Evolutionary conservation across 352 stramenopile species (phyloP), one percentile per base, ranked within the genome.

Genomic region (Achlya hypogyna): DNA sequence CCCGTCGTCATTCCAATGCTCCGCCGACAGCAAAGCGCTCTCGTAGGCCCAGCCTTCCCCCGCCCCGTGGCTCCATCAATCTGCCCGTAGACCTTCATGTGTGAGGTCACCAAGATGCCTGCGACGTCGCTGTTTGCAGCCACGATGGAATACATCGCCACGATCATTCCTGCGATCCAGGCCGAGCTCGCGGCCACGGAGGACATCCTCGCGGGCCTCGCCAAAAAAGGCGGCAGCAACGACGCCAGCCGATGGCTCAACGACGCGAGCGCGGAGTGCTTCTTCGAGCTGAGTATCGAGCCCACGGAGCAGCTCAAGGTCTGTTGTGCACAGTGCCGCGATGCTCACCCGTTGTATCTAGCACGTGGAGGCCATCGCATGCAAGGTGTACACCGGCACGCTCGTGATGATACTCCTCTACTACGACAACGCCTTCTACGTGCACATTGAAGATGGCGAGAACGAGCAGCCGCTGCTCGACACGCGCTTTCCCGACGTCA

Each of bases 1-100:
- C 91, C 93, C 4, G 84, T 96, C 71, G 91, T 98, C 42, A 98
- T 98, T 43, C 92, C 92, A 52, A 95, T 96, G 74, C 75, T 98
- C 25, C 79, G 91, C 53, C 80, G 95, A 45, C 92, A 98, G 72
- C 93, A 98, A 49, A 95, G 76, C 53, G 87, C 91, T 22, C 69
- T 98, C 40, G 78, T 96, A 75, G 42, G 47, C 59, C n/a, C 42
- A 5, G n/a, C 3, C 45, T 51, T 8, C 29, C 23, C 2, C 42
- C 32, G 5, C 10, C 63, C 59, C 56, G 22, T 62, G 27, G 8
- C 14, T 47, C 25, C 20, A 6, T 34, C 9, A 16, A 2, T 35
- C 22, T 56, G 4, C 22, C 31, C 22, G 27, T 73, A 88, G 79
- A 94, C 83, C 2, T 98, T 97, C 69, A 93, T 97, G 74, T 97